Base-by-base conservation (phyloP, 257 asterid genomes). In the Paraleonurus japonicus region DNA sequence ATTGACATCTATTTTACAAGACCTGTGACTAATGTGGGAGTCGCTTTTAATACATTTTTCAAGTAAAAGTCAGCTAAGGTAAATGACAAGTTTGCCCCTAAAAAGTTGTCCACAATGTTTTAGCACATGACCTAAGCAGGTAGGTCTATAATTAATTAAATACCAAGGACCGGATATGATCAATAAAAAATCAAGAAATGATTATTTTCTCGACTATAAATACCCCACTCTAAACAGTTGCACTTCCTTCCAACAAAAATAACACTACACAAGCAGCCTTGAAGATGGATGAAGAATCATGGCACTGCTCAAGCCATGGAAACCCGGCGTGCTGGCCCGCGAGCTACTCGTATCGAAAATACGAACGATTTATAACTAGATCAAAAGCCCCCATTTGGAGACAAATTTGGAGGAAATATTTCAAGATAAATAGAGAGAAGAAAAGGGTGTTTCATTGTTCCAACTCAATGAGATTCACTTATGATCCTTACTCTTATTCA, bases 321-420 rank as follows among this genome's bases (percentile, higher is more conserved):
- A 76, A 58, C 12, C 1, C 15, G 10, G 45, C 3, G 35, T 68
- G 78, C 72, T 79, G 85, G 86, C 81, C 80, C 15, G 53, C 79
- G 65, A 81, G 80, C 78, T 39, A 23, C 37, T 75, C 87, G 8
- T 58, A 17, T 12, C 84, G 78, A 28, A 67, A 58, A 51, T 82
- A 87, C 57, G 81, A 81, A 3, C 80, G 81, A 0, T 73, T 89
- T 51, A 72, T 33, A 3, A 77, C 45, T 20, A 75, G 78, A 72
- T 24, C 74, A 1, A 82, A 79, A 69, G 45, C 77, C 45, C 45
- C 86, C 4, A 79, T 82, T 2, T 87, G 95, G 94, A 81, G 73
- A 17, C 81, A 75, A 51, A 61, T 89, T n/a, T 89, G 95, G 98
- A 83, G 84, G 83, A 92, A 87, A 86, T 70, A 85, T 33, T 85